phyloP scores from a whole-genome alignment of 768 basidiomycete species.

The Termitomyces heimii region DNA sequence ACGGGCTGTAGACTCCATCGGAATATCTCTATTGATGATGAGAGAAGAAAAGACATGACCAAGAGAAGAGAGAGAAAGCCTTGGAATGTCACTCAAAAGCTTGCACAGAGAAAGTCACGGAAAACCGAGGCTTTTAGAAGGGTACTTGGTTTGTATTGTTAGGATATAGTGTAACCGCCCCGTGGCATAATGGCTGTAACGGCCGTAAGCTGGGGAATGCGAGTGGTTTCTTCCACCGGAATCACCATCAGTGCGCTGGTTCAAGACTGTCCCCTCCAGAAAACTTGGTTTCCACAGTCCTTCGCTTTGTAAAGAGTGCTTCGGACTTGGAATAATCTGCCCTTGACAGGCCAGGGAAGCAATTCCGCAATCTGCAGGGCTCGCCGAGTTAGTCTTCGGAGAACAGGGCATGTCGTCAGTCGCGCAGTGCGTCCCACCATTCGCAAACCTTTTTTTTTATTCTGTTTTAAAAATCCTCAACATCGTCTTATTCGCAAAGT shows the following conservation, averaged over 20 bases:
- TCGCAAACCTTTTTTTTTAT: constrained; percentile 70
- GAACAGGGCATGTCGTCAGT: constrained; percentile 81
- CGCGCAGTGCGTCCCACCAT: constrained; percentile 74
- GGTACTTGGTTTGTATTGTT: not conserved
- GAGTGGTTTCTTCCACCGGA: constrained; percentile 60
- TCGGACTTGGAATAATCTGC: constrained; percentile 75
- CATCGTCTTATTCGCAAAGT: not conserved
- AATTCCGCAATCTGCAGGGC: constrained; percentile 87
- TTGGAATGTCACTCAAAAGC: not conserved
- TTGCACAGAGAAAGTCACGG: not conserved
- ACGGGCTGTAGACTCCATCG: constrained; percentile 50
- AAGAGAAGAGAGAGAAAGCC: not conserved
- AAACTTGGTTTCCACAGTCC: constrained; percentile 83
- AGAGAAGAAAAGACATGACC: constrained; percentile 27
- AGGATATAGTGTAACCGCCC: constrained; percentile 9
- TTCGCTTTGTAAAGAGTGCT: constrained; percentile 58
- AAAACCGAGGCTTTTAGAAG: not conserved
- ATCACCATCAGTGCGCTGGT: constrained; percentile 79
- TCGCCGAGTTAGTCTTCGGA: constrained; percentile 91
- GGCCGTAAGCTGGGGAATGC: constrained; percentile 83
- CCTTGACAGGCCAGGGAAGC: constrained; percentile 87
- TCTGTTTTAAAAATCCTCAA: not conserved
- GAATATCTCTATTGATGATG: constrained; percentile 45
- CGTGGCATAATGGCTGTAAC: constrained; percentile 72
- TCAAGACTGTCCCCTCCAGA: constrained; percentile 93